Evolutionary conservation across 2,329 filamentous ascomycete species (phyloP).

Genomic region (Aspergillus ochraceus): DNA sequence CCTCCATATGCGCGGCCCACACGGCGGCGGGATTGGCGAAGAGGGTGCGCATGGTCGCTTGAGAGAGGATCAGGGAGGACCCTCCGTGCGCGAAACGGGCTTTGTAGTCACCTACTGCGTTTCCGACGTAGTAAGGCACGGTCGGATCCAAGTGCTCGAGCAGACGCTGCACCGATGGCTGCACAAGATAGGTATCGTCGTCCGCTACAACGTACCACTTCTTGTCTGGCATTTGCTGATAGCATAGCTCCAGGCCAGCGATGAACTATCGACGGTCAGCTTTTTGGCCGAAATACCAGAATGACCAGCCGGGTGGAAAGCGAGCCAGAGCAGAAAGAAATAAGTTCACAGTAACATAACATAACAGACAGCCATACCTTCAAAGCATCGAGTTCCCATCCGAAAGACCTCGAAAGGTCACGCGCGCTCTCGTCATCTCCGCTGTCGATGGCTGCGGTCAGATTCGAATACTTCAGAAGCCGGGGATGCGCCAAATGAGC

Average conservation of each 20-base stretch:
- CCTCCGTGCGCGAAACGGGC: constrained; percentile 7
- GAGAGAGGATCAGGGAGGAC: constrained; percentile 4
- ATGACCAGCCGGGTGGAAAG: neutral
- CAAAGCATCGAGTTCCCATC: constrained; percentile 6
- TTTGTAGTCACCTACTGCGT: constrained; percentile 8
- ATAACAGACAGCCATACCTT: neutral
- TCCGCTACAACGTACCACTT: constrained; percentile 6
- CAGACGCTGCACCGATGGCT: neutral
- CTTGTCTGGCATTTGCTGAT: constrained; percentile 5
- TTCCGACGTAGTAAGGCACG: constrained; percentile 2
- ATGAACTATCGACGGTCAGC: constrained; percentile 3
- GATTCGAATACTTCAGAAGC: neutral
- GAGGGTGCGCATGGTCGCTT: constrained; percentile 1
- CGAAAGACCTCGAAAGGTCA: neutral
- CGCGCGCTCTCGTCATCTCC: neutral
- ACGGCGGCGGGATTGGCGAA: constrained; percentile 1
- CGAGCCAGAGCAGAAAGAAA: too few relatives aligned
- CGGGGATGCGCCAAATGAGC: neutral
- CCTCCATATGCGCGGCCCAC: constrained; percentile 1
- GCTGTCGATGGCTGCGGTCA: neutral
- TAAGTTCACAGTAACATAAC: neutral
- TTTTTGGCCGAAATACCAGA: neutral
- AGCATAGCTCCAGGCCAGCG: constrained; percentile 3
- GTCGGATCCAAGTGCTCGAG: constrained; percentile 2
- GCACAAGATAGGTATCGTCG: constrained; percentile 7